Evolutionary conservation across 169 alveolate genomes (phyloP).

Genomic region (Babesia gibsoni): DNA sequence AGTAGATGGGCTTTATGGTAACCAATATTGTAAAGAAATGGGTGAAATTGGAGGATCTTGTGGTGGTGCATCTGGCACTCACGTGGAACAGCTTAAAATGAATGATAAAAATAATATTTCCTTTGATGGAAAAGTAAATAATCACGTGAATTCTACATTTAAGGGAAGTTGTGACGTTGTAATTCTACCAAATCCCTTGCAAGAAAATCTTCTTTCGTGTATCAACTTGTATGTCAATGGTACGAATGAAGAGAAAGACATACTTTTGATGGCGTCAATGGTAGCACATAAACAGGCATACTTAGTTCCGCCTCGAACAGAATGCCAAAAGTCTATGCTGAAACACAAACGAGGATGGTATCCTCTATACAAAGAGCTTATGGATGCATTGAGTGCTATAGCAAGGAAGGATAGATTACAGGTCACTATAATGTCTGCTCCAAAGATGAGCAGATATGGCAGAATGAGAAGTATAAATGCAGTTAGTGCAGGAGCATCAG

Average conservation of each 20-base stretch:
- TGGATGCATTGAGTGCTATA: neutral
- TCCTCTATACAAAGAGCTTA: neutral
- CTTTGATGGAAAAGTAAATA: too few species aligned
- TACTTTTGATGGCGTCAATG: constrained; percentile 1
- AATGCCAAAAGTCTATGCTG: neutral
- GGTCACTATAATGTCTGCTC: constrained; percentile 16
- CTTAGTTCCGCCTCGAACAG: constrained; percentile 5
- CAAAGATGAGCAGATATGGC: constrained; percentile 7
- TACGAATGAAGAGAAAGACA: neutral
- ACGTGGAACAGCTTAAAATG: too few species aligned
- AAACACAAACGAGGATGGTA: constrained; percentile 15
- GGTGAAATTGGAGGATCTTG: too few species aligned
- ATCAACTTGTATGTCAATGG: neutral
- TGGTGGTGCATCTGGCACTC: too few species aligned
- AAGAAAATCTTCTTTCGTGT: neutral
- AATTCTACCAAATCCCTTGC: neutral
- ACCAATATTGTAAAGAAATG: too few species aligned
- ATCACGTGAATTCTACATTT: too few species aligned
- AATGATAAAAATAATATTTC: too few species aligned
- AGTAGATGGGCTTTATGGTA: too few species aligned
- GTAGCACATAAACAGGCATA: constrained; percentile 2
- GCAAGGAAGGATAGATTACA: neutral
- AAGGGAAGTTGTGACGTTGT: too few species aligned
- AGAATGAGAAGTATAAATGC: neutral
- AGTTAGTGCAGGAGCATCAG: neutral